These are phyloP conservation scores for Candida bentonensis DNA, from an alignment of 805 yeast genomes.

Conservation along the genomic window DNA sequence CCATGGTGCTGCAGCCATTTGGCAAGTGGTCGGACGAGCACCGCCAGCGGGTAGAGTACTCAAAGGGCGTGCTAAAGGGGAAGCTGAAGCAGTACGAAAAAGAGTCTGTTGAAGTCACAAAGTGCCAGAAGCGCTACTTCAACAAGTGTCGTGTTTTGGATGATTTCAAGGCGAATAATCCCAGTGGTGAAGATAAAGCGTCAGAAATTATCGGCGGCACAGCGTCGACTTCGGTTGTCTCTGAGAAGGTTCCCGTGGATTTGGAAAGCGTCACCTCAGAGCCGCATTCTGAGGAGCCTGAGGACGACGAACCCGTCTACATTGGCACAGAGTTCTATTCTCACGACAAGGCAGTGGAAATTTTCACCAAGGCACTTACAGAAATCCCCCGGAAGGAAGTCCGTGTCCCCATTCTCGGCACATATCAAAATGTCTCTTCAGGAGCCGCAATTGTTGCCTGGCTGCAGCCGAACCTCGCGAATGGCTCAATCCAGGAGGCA, in stretches of 20 bases:
- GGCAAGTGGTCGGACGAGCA: constrained; percentile 64
- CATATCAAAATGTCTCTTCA: constrained; percentile 44
- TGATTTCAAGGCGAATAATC: constrained; percentile 34
- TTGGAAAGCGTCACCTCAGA: constrained; percentile 4
- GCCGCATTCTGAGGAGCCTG: constrained; percentile 1
- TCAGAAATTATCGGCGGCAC: constrained; percentile 8
- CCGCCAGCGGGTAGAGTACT: constrained; percentile 46
- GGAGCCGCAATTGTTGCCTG: constrained; percentile 51
- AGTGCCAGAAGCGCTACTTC: constrained; percentile 53
- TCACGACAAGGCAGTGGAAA: constrained; percentile 20
- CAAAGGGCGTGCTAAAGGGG: constrained; percentile 37
- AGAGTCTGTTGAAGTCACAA: constrained; percentile 35
- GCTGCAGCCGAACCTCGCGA: constrained; percentile 35
- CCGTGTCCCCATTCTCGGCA: constrained; percentile 56
- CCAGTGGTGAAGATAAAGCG: constrained; percentile 29
- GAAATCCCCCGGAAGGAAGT: constrained; percentile 40
- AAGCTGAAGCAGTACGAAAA: constrained; percentile 40
- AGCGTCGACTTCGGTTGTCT: constrained; percentile 1
- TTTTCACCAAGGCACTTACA: constrained; percentile 29
- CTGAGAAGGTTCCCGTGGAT: constrained; percentile 2
- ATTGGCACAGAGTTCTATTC: constrained; percentile 18
- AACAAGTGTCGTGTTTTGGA: constrained; percentile 65
- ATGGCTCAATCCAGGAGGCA: constrained; percentile 37
- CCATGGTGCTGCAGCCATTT: constrained; percentile 56
- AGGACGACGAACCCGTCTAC: constrained; percentile 10